phyloP scores from a whole-genome alignment of 352 stramenopile genomes.

The Halophytophthora polymorphica region DNA sequence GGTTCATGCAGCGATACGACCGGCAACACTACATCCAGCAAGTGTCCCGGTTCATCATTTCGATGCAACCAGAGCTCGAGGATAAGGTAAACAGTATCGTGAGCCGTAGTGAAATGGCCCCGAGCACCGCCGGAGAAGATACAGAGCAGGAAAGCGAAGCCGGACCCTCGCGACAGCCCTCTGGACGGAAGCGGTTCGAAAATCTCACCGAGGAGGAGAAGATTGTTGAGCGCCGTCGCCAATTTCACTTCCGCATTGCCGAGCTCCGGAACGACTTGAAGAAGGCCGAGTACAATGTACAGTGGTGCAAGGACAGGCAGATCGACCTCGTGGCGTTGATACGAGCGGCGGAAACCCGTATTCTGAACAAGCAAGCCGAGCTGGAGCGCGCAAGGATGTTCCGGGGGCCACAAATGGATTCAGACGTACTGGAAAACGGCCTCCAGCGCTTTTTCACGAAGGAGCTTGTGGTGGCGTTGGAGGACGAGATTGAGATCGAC shows the following conservation, averaged over 20 bases:
- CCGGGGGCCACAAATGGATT: slow-evolving; percentile 71
- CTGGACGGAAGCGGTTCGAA: slow-evolving; percentile 33
- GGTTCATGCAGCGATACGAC: slow-evolving; percentile 82
- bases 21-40: slow-evolving; percentile 63
- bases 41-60: slow-evolving; percentile 63
- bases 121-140: neutral
- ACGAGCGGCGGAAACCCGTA: slow-evolving; percentile 55
- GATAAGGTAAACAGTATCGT: slow-evolving; percentile 54
- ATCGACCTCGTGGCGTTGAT: slow-evolving; percentile 74
- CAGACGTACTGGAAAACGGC: slow-evolving; percentile 67
- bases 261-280: slow-evolving; percentile 55
- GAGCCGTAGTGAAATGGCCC: slow-evolving; percentile 3
- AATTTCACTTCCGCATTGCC: slow-evolving; percentile 77
- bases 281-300: slow-evolving; percentile 67
- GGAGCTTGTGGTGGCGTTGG: slow-evolving; percentile 61
- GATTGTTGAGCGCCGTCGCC: slow-evolving; percentile 46
- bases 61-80: slow-evolving; percentile 45
- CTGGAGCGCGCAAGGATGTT: slow-evolving; percentile 71
- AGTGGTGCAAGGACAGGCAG: slow-evolving; percentile 69
- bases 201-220: slow-evolving; percentile 51
- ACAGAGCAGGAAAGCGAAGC: slow-evolving; percentile 10
- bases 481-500: slow-evolving; percentile 84
- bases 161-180: slow-evolving; percentile 4
- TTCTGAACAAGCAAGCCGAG: slow-evolving; percentile 78
- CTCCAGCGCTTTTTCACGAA: slow-evolving; percentile 78